These are phyloP conservation scores for Ceratobasidium sp. DNA, from an alignment of 1,284 basidiomycete genomes.

Conservation along the genomic window DNA sequence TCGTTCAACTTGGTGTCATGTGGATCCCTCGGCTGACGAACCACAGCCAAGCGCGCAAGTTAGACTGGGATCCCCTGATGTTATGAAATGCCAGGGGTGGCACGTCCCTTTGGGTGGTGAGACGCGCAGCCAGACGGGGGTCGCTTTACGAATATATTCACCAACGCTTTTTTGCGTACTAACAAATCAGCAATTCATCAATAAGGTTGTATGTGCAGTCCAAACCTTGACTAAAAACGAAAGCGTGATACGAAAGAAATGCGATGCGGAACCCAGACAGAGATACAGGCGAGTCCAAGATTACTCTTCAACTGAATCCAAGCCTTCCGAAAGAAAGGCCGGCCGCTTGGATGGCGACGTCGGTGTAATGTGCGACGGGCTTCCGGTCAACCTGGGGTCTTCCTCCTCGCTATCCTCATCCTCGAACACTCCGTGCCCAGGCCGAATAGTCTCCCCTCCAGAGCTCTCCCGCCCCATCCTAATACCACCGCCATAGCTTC, in stretches of 20 bases:
- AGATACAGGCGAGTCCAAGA: neutral
- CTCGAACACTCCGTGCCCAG: slow-evolving; percentile 21
- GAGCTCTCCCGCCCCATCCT: slow-evolving; percentile 32
- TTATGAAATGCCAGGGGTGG: no score
- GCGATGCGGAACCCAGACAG: neutral
- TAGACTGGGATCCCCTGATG: no score
- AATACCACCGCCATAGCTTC: slow-evolving; percentile 2
- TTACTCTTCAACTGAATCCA: slow-evolving; percentile 39
- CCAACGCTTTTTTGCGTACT: neutral
- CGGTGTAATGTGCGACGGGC: slow-evolving; percentile 17
- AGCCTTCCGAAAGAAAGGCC: slow-evolving; percentile 6
- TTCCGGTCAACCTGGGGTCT: slow-evolving; percentile 8
- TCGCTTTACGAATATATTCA: neutral
- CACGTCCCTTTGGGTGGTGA: no score
- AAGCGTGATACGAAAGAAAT: slow-evolving; percentile 16
- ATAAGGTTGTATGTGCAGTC: slow-evolving; percentile 14
- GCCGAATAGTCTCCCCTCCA: slow-evolving; percentile 42
- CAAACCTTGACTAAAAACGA: slow-evolving; percentile 4
- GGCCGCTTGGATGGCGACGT: neutral
- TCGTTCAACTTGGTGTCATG: no score
- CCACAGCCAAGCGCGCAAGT: no score
- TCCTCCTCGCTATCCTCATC: slow-evolving; percentile 21
- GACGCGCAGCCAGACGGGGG: no score
- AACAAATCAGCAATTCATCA: slow-evolving; percentile 17
- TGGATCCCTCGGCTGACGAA: no score